Conservation (phyloP, 1,139 yeast species). For the Saccharomycopsis hybrid region DNA sequence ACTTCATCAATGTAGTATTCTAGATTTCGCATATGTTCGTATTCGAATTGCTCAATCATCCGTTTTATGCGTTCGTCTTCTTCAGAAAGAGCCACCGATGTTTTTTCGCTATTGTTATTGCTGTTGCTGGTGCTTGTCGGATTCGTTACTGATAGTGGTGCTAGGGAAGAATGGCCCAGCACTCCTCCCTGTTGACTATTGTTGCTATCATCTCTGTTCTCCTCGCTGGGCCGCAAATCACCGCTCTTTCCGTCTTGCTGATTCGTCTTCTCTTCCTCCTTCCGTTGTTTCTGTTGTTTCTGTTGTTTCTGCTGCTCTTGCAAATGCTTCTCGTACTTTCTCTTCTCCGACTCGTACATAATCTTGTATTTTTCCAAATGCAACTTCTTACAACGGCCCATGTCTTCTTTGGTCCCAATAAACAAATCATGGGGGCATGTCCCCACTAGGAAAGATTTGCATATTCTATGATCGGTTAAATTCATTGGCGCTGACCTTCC, state of each 20-base stretch:
- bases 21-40: constrained; percentile 54
- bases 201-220: too few species aligned
- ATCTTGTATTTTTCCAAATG: constrained; percentile 74
- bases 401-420: constrained; percentile 74
- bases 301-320: constrained; percentile 33
- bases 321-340: constrained; percentile 53
- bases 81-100: constrained; percentile 30
- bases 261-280: too few species aligned
- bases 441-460: constrained; percentile 78
- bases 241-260: too few species aligned
- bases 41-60: constrained; percentile 44
- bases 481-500: constrained; percentile 23
- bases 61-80: constrained; percentile 5
- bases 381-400: constrained; percentile 73
- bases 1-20: constrained; percentile 57
- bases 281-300: too few species aligned
- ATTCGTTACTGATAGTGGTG: too few species aligned
- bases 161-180: too few species aligned
- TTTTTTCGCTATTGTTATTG: constrained; percentile 37
- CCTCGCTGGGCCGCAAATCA: too few species aligned
- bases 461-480: constrained; percentile 60
- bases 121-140: neutral
- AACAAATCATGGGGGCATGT: constrained; percentile 86
- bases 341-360: constrained; percentile 48
- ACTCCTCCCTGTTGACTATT: too few species aligned